Conservation (phyloP, 495 filamentous ascomycete genomes). For the Podospora pseudoanserina region DNA sequence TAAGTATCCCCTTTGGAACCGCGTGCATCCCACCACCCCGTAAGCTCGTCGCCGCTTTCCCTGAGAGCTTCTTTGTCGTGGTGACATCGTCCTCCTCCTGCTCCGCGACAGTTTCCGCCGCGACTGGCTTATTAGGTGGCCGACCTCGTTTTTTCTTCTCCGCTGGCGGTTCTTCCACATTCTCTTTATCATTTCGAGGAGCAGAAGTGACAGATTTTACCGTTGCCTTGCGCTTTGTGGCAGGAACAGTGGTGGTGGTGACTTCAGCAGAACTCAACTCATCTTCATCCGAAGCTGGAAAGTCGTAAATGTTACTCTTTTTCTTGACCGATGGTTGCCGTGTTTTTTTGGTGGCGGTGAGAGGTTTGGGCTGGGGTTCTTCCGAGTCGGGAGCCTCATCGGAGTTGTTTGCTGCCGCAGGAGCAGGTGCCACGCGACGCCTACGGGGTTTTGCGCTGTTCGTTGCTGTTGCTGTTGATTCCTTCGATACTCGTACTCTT, state of each 20-base stretch:
- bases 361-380: constrained; percentile 13
- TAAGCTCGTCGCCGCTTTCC: constrained; percentile 3
- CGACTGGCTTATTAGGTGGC: constrained; percentile 11
- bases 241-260: background rate
- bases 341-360: constrained; percentile 11
- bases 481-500: constrained; percentile 30
- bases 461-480: constrained; percentile 19
- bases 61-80: background rate
- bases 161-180: background rate
- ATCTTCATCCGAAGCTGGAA: constrained; percentile 40
- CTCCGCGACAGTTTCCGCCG: background rate
- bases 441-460: constrained; percentile 22
- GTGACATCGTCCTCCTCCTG: background rate
- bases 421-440: background rate
- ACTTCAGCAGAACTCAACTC: constrained; percentile 24
- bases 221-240: constrained; percentile 3
- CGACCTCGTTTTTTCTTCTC: constrained; percentile 27
- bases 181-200: background rate
- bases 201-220: background rate
- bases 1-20: constrained; percentile 40
- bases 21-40: constrained; percentile 13
- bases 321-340: background rate
- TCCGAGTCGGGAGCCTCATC: constrained; percentile 29
- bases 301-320: constrained; percentile 35
- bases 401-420: constrained; percentile 3